phyloP scores from a whole-genome alignment of 129 eudicot genomes.

The Flaveria brownii region DNA sequence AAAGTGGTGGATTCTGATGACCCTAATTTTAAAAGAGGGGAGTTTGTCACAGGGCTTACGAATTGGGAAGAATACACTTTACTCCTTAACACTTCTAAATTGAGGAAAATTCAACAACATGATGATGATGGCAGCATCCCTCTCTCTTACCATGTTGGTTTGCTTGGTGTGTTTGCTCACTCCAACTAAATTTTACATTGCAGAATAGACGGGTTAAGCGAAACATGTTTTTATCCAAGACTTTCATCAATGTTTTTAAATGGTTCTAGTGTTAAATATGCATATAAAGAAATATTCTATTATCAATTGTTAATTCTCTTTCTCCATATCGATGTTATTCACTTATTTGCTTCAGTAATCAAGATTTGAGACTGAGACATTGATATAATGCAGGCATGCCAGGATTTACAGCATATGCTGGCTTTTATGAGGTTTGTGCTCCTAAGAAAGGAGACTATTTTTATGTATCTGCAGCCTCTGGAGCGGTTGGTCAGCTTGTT shows the following conservation, averaged over 20 bases:
- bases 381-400: constrained; percentile 77
- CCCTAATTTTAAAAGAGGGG: constrained; percentile 68
- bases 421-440: constrained; percentile 78
- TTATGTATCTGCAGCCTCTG: constrained; percentile 93
- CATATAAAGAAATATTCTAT: no score
- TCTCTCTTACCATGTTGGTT: constrained; percentile 74
- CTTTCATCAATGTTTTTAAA: not conserved
- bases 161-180: constrained; percentile 56
- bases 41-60: constrained; percentile 62
- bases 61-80: constrained; percentile 91
- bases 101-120: constrained; percentile 52
- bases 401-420: constrained; percentile 92
- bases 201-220: no score
- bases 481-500: constrained; percentile 92
- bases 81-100: constrained; percentile 43
- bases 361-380: not conserved
- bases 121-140: constrained; percentile 43
- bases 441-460: constrained; percentile 72
- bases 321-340: no score
- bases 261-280: no score
- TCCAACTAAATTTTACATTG: no score
- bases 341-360: no score
- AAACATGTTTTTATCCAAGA: not conserved
- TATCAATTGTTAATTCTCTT: no score
- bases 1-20: constrained; percentile 74